These are phyloP conservation scores for Termitomyces sp. DNA, from an alignment of 768 basidiomycete genomes.

Conservation along the genomic window DNA sequence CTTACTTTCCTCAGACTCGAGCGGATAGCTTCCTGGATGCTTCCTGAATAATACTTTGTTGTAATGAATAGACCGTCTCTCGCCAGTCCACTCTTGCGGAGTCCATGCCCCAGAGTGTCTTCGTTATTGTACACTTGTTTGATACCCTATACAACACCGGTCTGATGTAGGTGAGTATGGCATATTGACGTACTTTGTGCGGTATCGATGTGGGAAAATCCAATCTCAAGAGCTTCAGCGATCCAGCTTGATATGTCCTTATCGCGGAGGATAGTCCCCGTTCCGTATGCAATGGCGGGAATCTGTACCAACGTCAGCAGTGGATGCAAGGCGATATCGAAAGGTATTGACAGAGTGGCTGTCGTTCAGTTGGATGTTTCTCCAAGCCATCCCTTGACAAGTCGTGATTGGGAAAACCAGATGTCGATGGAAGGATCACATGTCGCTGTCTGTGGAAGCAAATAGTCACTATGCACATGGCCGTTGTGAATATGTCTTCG, in stretches of 20 bases:
- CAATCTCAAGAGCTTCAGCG: slow-evolving; percentile 10
- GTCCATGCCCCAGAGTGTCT: slow-evolving; percentile 32
- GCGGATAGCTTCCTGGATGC: slow-evolving; percentile 34
- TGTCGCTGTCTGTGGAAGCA: no score
- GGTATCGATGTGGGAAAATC: slow-evolving; percentile 18
- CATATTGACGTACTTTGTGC: slow-evolving; percentile 14
- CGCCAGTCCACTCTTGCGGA: slow-evolving; percentile 39
- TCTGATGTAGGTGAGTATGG: slow-evolving; percentile 9
- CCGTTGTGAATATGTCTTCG: no score
- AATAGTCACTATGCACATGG: no score
- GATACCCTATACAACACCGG: not conserved
- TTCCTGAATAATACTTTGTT: slow-evolving; percentile 45
- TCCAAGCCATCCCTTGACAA: slow-evolving; percentile 6
- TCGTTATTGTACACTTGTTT: slow-evolving; percentile 32
- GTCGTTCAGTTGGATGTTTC: slow-evolving; percentile 9
- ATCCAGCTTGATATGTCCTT: slow-evolving; percentile 9
- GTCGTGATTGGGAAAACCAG: no score
- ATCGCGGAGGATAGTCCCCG: slow-evolving; percentile 5
- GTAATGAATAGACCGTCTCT: slow-evolving; percentile 46
- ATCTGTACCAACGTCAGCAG: slow-evolving; percentile 1
- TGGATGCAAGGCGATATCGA: not conserved
- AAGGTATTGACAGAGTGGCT: slow-evolving; percentile 5
- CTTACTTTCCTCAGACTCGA: slow-evolving; percentile 46
- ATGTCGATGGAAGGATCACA: no score
- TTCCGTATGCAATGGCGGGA: slow-evolving; percentile 14